These are phyloP conservation scores for Scopulariopsis brevicaulis DNA, from an alignment of 2,329 filamentous ascomycete species.

Conservation along the genomic window DNA sequence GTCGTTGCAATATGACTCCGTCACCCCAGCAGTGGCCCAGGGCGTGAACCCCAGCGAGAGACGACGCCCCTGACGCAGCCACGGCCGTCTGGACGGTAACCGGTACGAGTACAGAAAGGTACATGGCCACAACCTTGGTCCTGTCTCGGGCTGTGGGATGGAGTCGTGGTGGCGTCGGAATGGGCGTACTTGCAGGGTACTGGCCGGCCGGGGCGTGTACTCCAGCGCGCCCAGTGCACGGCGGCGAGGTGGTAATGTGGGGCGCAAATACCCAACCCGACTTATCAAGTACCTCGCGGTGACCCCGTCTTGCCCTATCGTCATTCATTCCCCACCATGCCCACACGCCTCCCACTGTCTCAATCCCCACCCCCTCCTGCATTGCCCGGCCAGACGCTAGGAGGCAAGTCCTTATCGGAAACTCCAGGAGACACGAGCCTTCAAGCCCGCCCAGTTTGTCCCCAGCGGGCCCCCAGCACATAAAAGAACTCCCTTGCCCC, in stretches of 20 bases:
- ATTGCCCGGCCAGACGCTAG: background rate
- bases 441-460: conserved; percentile 1
- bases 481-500: conserved; percentile 2
- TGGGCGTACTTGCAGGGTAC: background rate
- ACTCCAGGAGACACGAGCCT: conserved; percentile 2
- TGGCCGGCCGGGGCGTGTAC: background rate
- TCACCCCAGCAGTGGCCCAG: background rate
- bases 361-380: conserved; percentile 1
- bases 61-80: background rate
- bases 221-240: background rate
- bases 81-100: background rate
- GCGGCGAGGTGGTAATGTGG: background rate
- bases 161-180: background rate
- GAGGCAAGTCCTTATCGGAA: conserved; percentile 4
- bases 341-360: conserved; percentile 1
- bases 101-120: background rate
- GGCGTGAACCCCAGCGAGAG: background rate
- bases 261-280: background rate
- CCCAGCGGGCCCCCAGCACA: background rate
- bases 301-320: conserved; percentile 2
- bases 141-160: background rate
- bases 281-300: background rate
- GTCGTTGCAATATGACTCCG: background rate
- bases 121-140: background rate
- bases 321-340: conserved; percentile 2